phyloP scores from a whole-genome alignment of 306 rosid species.

The Malus orientalis region DNA sequence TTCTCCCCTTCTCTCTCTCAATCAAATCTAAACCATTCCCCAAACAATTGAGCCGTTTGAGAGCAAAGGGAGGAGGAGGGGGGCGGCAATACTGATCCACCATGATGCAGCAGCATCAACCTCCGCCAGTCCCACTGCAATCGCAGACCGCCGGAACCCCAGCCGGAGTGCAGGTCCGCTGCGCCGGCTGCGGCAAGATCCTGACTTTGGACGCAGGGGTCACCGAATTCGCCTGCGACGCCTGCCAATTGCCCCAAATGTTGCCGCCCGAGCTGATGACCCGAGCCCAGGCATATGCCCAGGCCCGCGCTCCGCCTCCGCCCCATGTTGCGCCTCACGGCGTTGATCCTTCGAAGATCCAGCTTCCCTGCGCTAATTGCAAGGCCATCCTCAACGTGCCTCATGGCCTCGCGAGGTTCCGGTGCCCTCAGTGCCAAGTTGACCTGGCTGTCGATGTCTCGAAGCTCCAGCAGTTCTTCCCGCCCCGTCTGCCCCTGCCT shows the following conservation, averaged over 20 bases:
- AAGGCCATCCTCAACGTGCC: constrained; percentile 95
- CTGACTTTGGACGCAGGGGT: constrained; percentile 65
- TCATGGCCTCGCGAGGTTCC: constrained; percentile 69
- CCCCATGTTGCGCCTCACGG: constrained; percentile 66
- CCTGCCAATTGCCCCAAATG: constrained; percentile 88
- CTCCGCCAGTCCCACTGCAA: constrained; percentile 27
- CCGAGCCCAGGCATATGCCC: constrained; percentile 31
- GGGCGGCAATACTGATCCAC: neutral
- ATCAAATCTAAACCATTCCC: neutral
- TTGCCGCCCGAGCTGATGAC: constrained; percentile 92
- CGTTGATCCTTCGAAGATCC: constrained; percentile 96
- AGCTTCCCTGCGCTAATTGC: constrained; percentile 87
- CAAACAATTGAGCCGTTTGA: neutral
- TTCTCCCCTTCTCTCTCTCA: neutral
- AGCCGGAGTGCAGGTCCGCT: constrained; percentile 77
- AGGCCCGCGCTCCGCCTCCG: constrained; percentile 8
- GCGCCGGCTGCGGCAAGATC: constrained; percentile 88
- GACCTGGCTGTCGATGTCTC: constrained; percentile 84
- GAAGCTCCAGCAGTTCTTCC: constrained; percentile 30
- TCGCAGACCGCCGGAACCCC: constrained; percentile 4
- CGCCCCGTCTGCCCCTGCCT: constrained; percentile 18
- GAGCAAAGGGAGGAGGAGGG: neutral
- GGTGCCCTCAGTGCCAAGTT: constrained; percentile 81
- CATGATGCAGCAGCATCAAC: constrained; percentile 24
- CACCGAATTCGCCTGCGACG: constrained; percentile 73